Base-by-base conservation (phyloP, 1,284 basidiomycete species). In the Naganishia cerealis region DNA sequence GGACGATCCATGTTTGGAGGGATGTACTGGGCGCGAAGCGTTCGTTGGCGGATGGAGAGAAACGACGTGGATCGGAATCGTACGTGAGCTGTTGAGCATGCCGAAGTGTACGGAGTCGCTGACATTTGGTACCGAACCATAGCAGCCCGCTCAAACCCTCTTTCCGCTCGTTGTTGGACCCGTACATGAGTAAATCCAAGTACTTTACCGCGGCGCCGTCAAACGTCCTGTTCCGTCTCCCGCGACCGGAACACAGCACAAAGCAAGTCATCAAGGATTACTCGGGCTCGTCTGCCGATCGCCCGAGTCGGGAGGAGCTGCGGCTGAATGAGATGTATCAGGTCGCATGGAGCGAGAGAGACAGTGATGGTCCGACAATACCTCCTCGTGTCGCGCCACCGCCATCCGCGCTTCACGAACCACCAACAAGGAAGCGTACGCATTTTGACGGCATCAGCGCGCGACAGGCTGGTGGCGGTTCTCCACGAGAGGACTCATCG, bases 201-300 rank as follows among this genome's bases (percentile, higher is more conserved):
- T 95, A 96, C 79, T 94, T 97, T 76, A 88, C 88, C 72, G 94
- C 92, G 10, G 88, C 92, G 76, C 93, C 93, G 87, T 95, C 93
- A 0, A 91, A 92, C 75, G 92, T 92, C 18, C 91, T 93, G 74
- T 97, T 92, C 79, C 87, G 91, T 57, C 90, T 97, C 72, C 94
- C 94, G 1, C 75, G 21, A 0, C 26, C 55, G n/a, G 67, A 68
- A 48, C 48, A 53, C 6, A 26, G 52, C 18, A 26, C 56, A 7
- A 57, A 56, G 18, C 58, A 57, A 50, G 59, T 48, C 5, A 58
- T 65, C 59, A 43, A 57, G 29, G 52, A 48, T 13, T 40, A 57
- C 15, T 50, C 54, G 43, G 55, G 55, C 24, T 43, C 67, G 3
- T 46, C 54, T 13, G 54, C 39, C n/a, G 42, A 36, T n/a, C 54